Conservation (phyloP, 331 rosid species). For the Malus hybrid region DNA sequence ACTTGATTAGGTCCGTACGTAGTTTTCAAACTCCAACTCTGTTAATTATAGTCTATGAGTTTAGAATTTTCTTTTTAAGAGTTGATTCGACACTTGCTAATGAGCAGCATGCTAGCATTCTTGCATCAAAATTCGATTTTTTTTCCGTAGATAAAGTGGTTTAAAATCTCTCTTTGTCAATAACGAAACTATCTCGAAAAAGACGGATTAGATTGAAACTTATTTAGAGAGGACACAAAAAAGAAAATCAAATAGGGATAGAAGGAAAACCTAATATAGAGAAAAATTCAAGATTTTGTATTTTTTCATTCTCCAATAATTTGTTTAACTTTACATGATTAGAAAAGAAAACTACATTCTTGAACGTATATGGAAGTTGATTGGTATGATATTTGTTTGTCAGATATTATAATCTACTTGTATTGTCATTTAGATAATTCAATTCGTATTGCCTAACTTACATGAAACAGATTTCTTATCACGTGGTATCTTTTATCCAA, state of each 20-base stretch:
- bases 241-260: background rate
- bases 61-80: too few relatives aligned
- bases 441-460: too few relatives aligned
- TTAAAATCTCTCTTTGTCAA: background rate
- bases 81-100: background rate
- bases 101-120: background rate
- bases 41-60: background rate
- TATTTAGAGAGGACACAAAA: background rate
- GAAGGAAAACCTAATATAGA: background rate
- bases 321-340: too few relatives aligned
- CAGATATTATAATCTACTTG: too few relatives aligned
- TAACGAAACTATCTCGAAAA: background rate
- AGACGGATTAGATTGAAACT: background rate
- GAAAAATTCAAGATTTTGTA: too few relatives aligned
- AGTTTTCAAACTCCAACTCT: background rate
- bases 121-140: background rate
- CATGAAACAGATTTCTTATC: fast-evolving
- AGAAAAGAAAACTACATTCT: too few relatives aligned
- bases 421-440: background rate
- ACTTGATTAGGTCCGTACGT: too few relatives aligned
- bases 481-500: fast-evolving
- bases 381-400: too few relatives aligned
- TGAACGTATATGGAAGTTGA: too few relatives aligned
- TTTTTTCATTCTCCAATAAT: too few relatives aligned
- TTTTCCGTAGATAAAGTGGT: too few relatives aligned